A percentile compares a stretch with the other conserved stretches of the same genome.
Evolutionary conservation across 2,329 filamentous ascomycete species (phyloP).

Genomic region (Chaetomium strumarium): DNA sequence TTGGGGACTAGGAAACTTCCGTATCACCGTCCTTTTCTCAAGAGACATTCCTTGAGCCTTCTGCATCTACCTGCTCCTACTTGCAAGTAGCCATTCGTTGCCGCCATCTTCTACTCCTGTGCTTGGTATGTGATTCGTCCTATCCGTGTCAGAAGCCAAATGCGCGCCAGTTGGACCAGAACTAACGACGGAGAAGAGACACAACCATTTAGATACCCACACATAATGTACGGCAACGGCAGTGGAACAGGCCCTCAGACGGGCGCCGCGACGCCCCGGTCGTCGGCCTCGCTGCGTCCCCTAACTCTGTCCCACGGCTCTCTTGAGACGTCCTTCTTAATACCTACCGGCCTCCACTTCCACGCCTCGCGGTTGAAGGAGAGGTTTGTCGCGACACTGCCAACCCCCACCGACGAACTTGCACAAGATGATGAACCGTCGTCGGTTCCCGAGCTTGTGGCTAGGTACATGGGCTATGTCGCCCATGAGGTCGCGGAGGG

Average conservation of each 20-base stretch:
- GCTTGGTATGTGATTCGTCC: not conserved
- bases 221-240: constrained; percentile 77
- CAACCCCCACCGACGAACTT: constrained; percentile 89
- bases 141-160: not conserved
- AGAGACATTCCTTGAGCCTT: not conserved
- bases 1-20: not conserved
- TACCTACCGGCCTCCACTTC: constrained; percentile 93
- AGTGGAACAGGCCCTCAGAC: constrained; percentile 79
- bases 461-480: constrained; percentile 86
- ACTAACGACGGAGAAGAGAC: not conserved
- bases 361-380: constrained; percentile 93
- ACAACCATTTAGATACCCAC: constrained; percentile 36
- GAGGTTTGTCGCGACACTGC: constrained; percentile 76
- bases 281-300: constrained; percentile 84
- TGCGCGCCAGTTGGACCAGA: not conserved
- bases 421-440: constrained; percentile 99
- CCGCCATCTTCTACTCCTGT: not conserved
- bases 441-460: constrained; percentile 85
- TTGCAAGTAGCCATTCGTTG: not conserved
- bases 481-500: constrained; percentile 85
- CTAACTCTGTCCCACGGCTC: constrained; percentile 88
- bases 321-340: constrained; percentile 92
- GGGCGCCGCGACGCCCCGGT: constrained; percentile 93
- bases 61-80: not conserved
- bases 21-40: not conserved